phyloP scores from a whole-genome alignment of 2,329 filamentous ascomycete species.

The Fusarium chaquense region DNA sequence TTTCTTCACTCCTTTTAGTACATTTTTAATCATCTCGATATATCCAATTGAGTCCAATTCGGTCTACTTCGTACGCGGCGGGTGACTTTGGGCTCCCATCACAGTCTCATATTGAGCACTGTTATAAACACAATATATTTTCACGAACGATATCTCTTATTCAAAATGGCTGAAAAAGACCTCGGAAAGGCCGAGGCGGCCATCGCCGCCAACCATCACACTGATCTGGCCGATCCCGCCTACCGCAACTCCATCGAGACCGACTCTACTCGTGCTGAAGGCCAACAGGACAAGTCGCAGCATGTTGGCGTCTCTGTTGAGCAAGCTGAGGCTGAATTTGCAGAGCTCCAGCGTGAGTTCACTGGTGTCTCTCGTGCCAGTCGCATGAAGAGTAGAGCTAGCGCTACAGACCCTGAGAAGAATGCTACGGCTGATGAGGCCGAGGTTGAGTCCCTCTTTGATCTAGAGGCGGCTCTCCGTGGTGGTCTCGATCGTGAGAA shows the following conservation, averaged over 20 bases:
- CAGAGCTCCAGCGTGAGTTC: constrained; percentile 72
- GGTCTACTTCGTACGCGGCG: constrained; percentile 30
- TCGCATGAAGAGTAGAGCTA: constrained; percentile 46
- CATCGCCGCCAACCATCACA: constrained; percentile 46
- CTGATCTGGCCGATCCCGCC: constrained; percentile 43
- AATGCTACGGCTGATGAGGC: constrained; percentile 56
- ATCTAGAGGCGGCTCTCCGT: constrained; percentile 79
- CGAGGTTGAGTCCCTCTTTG: constrained; percentile 68
- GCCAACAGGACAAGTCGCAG: constrained; percentile 28
- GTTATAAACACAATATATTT: constrained; percentile 4
- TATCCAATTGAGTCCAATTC: not conserved
- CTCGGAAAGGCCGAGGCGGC: constrained; percentile 49
- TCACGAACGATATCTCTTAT: not conserved
- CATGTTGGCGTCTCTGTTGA: constrained; percentile 71
- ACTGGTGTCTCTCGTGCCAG: constrained; percentile 68
- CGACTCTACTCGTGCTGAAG: constrained; percentile 47
- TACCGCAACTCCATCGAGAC: constrained; percentile 46
- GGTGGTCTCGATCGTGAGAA: constrained; percentile 78
- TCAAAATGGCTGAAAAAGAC: constrained; percentile 48
- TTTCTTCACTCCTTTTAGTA: not conserved
- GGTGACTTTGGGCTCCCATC: constrained; percentile 47
- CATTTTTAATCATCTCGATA: not conserved
- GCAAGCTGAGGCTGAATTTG: constrained; percentile 77
- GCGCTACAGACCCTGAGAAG: constrained; percentile 69
- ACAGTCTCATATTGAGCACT: constrained; percentile 39